Evolutionary conservation across 805 yeast genomes (phyloP).

Genomic region (Cyberlindnera euphorbiae): DNA sequence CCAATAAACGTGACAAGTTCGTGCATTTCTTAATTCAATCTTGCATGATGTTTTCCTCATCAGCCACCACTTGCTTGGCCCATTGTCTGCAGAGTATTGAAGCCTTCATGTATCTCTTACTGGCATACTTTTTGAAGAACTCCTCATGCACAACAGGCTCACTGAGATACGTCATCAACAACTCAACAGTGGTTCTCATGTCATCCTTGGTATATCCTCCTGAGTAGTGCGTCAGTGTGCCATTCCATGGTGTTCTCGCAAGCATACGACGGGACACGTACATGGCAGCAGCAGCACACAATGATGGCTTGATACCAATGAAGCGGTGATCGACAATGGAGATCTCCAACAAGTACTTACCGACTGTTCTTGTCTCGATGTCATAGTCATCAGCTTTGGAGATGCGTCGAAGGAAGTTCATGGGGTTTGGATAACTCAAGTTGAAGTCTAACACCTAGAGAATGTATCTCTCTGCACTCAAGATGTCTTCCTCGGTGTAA

Average conservation of each 20-base stretch:
- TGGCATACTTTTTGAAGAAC: slow-evolving; percentile 88
- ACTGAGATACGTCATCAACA: slow-evolving; percentile 70
- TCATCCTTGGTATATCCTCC: slow-evolving; percentile 82
- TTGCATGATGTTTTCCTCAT: background rate
- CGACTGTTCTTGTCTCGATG: slow-evolving; percentile 75
- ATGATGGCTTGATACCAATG: slow-evolving; percentile 68
- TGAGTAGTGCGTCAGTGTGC: slow-evolving; percentile 80
- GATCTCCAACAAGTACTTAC: slow-evolving; percentile 78
- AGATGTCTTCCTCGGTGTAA: slow-evolving; percentile 72
- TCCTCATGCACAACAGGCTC: slow-evolving; percentile 86
- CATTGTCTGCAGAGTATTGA: slow-evolving; percentile 75
- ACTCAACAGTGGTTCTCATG: slow-evolving; percentile 63
- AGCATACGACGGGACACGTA: slow-evolving; percentile 70
- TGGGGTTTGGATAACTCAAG: slow-evolving; percentile 81
- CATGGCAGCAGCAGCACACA: slow-evolving; percentile 86
- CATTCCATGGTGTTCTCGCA: slow-evolving; percentile 71
- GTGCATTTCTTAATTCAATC: too few species aligned
- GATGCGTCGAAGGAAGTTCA: slow-evolving; percentile 82
- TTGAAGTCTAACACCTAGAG: slow-evolving; percentile 68
- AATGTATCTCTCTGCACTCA: slow-evolving; percentile 78
- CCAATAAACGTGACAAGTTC: too few species aligned
- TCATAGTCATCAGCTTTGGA: slow-evolving; percentile 91
- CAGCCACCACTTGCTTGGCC: slow-evolving; percentile 44
- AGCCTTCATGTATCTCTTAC: slow-evolving; percentile 83
- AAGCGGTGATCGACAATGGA: slow-evolving; percentile 72